Base-by-base conservation (phyloP, 352 stramenopile species). In the Peronospora farinosa region DNA sequence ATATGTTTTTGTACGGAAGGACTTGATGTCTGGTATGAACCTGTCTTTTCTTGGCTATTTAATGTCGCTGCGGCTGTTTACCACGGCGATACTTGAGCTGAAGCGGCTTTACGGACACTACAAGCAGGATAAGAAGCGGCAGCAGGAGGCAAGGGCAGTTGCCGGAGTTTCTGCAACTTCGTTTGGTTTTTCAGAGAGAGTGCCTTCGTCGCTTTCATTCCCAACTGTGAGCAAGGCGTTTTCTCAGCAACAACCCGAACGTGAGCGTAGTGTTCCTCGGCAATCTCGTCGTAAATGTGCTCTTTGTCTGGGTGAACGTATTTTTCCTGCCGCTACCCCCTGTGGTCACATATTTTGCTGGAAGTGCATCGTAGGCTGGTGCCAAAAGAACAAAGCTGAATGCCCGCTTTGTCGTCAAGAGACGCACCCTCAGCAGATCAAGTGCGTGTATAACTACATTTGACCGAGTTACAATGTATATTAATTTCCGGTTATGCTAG, bases 341-440 rank as follows among this genome's bases (percentile, higher is more conserved):
- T 96, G 87, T 39, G 87, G 87, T 21, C 87, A 96, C 54, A 69
- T 96, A 23, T 96, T 96, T 68, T 96, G 87, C 60, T 96, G 87
- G 87, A 83, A 95, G 19, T 96, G 87, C 47, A 94, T 96, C 52
- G 80, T 96, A n/a, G 82, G 84, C 10, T 96, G 87, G 87, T 95
- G 87, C 54, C 83, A 95, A 47, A 95, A 92, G 54, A 91, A 93
- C 68, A 92, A 95, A 47, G 72, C 84, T 31, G 85, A 96, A 57
- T 96, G 87, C 51, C 87, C 87, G 36, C 72, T 96, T 7, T 96
- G 87, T 46, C 77, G 87, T 12, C 85, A 95, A 54, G 78, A 88
- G 40, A 73, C 77, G 12, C 69, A 89, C 21, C 85, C 87, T 49
- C 87, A 96, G 57, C 81, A 93, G 64, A 93, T 96, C 65, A 93